These are phyloP conservation scores for Panicum miliaceum DNA, from an alignment of 176 grass and related monocot genomes.

Conservation along the genomic window DNA sequence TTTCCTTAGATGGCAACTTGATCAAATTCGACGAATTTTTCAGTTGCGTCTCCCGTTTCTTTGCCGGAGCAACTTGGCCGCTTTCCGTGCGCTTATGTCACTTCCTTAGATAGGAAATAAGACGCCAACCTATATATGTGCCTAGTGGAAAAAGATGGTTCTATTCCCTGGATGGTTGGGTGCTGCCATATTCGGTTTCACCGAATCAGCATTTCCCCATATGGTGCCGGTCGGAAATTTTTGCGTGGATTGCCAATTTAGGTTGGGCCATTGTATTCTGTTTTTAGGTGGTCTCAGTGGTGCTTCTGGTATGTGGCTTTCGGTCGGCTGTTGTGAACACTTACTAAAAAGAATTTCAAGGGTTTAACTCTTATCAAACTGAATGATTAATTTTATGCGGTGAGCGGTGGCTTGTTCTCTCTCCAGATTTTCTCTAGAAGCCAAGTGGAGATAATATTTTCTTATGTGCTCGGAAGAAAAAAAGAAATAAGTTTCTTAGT, in stretches of 20 bases:
- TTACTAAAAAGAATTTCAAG: not conserved
- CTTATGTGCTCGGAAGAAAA: not conserved
- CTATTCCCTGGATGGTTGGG: not conserved
- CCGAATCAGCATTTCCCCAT: not conserved
- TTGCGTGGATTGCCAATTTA: slow-evolving; percentile 13
- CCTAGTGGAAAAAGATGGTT: not conserved
- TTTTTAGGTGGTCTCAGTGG: not conserved
- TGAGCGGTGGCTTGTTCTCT: not conserved
- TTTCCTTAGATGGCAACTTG: not conserved
- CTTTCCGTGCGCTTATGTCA: slow-evolving; percentile 12
- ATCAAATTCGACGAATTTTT: not conserved
- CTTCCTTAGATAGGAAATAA: slow-evolving; percentile 15
- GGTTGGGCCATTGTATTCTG: slow-evolving; percentile 1
- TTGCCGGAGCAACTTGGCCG: slow-evolving; percentile 1
- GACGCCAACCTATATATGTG: not conserved
- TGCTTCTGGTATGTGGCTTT: not conserved
- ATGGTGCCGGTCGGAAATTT: not conserved
- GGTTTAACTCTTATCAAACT: not conserved
- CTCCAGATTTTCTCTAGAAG: not conserved
- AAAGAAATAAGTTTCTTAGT: not conserved
- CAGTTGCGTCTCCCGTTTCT: slow-evolving; percentile 14
- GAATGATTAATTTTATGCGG: not conserved
- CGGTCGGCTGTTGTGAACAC: not conserved
- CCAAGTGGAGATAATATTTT: not conserved
- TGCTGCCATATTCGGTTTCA: not conserved